Evolutionary conservation across 805 yeast genomes (phyloP), one percentile per base, ranked within the genome.

Genomic region (Suhomyces sp.): DNA sequence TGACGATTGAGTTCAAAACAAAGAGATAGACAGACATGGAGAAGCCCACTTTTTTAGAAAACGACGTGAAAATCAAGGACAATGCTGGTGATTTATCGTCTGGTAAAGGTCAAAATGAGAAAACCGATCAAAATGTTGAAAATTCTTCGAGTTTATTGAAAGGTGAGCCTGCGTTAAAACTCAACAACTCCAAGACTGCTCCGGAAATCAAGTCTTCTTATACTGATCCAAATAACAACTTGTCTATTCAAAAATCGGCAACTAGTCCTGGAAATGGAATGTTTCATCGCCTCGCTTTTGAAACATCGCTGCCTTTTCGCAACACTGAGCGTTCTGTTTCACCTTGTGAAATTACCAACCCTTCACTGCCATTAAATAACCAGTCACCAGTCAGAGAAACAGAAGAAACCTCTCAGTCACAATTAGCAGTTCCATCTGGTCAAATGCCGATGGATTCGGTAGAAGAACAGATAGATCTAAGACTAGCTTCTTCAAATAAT

Each of bases 401-500:
- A 40, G 9, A 25, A 20, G 20, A 15, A 21, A 25, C 21, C 3
- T 15, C 41, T 3, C 19, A 19, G 41, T 20, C 24, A 40, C 19
- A 17, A 17, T 40, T 19, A 19, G 43, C n/a, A 3, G 31, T 6
- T 12, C n/a, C n/a, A n/a, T n/a, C 31, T 27, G 2, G 27, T 3
- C 31, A 17, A n/a, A 21, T 46, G 20, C 10, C 25, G 8, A 46
- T 47, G 24, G 51, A 37, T 15, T 47, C 64, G n/a, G 56, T 68
- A 15, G 73, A 72, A 46, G 79, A 73, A 43, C 79, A 79, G 51
- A 72, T 80, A 13, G 89, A 85, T 56, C 67, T 86, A 48, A 72
- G 77, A 12, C 66, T 80, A 25, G 91, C 91, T 0, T 82, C 87
- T n/a, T 78, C 86, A 1, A 77, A 79, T 53, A 85, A 84, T 55